phyloP scores from a whole-genome alignment of 345 rosid species.

The Excoecaria cochinchinensis region DNA sequence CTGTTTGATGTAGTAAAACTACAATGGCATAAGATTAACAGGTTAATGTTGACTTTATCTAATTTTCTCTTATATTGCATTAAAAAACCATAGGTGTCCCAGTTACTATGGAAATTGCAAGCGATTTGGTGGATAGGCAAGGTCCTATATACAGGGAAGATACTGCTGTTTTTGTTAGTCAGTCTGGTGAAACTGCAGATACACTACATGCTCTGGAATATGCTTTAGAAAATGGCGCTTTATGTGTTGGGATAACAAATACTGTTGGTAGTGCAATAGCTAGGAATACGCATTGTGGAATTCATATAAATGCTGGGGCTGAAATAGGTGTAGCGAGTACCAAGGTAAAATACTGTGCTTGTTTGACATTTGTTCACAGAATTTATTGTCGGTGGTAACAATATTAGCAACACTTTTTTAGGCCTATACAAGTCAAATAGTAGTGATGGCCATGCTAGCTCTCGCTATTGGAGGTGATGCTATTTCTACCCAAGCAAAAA shows the following conservation, averaged over 20 bases:
- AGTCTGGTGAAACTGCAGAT: constrained; percentile 99
- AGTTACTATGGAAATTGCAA: constrained; percentile 97
- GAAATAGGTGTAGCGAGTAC: constrained; percentile 99
- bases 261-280: constrained; percentile 98
- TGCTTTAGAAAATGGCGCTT: constrained; percentile 82
- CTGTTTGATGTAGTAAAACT: constrained; percentile 11
- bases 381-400: constrained; percentile 12
- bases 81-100: constrained; percentile 62
- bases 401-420: constrained; percentile 20
- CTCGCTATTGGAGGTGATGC: constrained; percentile 87
- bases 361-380: background rate
- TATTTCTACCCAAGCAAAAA: constrained; percentile 67
- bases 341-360: constrained; percentile 50
- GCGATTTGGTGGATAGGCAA: constrained; percentile 89
- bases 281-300: constrained; percentile 83
- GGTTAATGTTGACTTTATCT: background rate
- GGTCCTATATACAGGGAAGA: constrained; percentile 99
- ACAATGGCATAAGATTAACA: background rate
- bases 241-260: constrained; percentile 95
- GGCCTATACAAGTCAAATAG: constrained; percentile 99
- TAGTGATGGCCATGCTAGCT: constrained; percentile 95
- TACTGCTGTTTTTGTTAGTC: constrained; percentile 95
- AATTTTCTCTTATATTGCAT: background rate
- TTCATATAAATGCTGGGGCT: constrained; percentile 92
- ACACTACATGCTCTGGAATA: constrained; percentile 77